These are phyloP conservation scores for Lentinula lateritia DNA, from an alignment of 768 basidiomycete species.

Conservation along the genomic window DNA sequence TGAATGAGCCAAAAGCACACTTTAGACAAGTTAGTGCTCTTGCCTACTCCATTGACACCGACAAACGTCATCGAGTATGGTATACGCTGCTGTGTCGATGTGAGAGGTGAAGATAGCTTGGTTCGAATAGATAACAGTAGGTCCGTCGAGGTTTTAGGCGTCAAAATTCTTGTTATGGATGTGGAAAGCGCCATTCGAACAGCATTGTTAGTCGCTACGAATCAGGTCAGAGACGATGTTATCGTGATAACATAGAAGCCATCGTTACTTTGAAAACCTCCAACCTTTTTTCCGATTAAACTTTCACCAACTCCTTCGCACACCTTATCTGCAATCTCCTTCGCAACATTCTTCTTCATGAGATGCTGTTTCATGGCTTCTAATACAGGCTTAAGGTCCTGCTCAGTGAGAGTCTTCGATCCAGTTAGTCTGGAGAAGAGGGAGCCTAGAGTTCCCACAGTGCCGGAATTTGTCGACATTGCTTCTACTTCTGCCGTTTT, in stretches of 20 bases:
- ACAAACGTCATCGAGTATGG: slow-evolving; percentile 96
- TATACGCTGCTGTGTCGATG: slow-evolving; percentile 70
- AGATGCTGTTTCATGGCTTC: slow-evolving; percentile 96
- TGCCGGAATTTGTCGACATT: slow-evolving; percentile 30
- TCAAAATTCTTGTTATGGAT: slow-evolving; percentile 88
- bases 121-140: slow-evolving; percentile 87
- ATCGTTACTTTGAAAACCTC: slow-evolving; percentile 78
- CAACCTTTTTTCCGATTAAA: slow-evolving; percentile 86
- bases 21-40: slow-evolving; percentile 96
- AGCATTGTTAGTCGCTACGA: slow-evolving; percentile 75
- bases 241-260: slow-evolving; percentile 2
- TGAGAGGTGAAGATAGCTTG: slow-evolving; percentile 70
- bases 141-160: slow-evolving; percentile 97
- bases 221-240: slow-evolving; percentile 7
- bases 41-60: slow-evolving; percentile 98
- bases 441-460: slow-evolving; percentile 64
- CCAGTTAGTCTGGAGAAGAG: slow-evolving; percentile 85
- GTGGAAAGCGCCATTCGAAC: slow-evolving; percentile 80
- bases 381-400: slow-evolving; percentile 82
- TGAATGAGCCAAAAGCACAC: slow-evolving; percentile 99
- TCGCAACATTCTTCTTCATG: slow-evolving; percentile 98
- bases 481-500: slow-evolving; percentile 31
- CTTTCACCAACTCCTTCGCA: slow-evolving; percentile 91
- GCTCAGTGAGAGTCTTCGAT: slow-evolving; percentile 72
- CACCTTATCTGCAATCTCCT: slow-evolving; percentile 90